Conservation (phyloP, 495 filamentous ascomycete species). For the Cladorrhinum samala region DNA sequence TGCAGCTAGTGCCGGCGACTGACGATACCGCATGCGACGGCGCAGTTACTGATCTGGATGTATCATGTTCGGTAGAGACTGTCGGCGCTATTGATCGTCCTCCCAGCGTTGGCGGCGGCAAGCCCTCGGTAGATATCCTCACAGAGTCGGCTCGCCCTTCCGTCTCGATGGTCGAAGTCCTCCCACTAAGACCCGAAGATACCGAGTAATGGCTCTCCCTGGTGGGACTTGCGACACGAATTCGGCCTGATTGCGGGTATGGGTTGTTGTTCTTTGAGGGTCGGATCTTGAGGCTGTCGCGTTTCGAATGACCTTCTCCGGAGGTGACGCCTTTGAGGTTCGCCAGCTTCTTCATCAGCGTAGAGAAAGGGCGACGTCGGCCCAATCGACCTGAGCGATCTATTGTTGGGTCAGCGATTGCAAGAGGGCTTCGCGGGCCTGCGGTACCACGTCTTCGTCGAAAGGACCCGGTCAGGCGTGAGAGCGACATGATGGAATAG, state of each 20-base stretch:
- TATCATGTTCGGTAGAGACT: slow-evolving; percentile 72
- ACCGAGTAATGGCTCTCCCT: slow-evolving; percentile 55
- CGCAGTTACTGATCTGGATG: slow-evolving; percentile 64
- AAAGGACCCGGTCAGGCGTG: slow-evolving; percentile 14
- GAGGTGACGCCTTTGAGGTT: slow-evolving; percentile 65
- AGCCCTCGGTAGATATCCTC: slow-evolving; percentile 52
- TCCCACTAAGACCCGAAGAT: slow-evolving; percentile 39
- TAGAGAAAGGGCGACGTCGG: slow-evolving; percentile 80
- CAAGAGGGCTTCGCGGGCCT: slow-evolving; percentile 10
- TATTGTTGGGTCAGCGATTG: slow-evolving; percentile 25
- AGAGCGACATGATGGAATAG: background rate
- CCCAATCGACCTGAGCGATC: slow-evolving; percentile 40
- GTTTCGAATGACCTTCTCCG: slow-evolving; percentile 31
- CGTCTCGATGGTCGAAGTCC: slow-evolving; percentile 32
- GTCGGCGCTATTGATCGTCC: slow-evolving; percentile 72
- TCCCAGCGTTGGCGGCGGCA: slow-evolving; percentile 51
- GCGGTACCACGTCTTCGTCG: slow-evolving; percentile 12
- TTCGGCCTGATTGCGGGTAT: slow-evolving; percentile 60
- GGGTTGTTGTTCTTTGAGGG: slow-evolving; percentile 72
- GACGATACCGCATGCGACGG: slow-evolving; percentile 68
- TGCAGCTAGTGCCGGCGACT: slow-evolving; percentile 55
- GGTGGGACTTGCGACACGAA: slow-evolving; percentile 30
- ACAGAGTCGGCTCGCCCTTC: slow-evolving; percentile 46
- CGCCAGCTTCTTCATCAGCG: slow-evolving; percentile 89
- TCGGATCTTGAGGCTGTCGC: slow-evolving; percentile 49